Evolutionary conservation across 805 yeast species (phyloP).

Genomic region (Wickerhamia fluorescens): DNA sequence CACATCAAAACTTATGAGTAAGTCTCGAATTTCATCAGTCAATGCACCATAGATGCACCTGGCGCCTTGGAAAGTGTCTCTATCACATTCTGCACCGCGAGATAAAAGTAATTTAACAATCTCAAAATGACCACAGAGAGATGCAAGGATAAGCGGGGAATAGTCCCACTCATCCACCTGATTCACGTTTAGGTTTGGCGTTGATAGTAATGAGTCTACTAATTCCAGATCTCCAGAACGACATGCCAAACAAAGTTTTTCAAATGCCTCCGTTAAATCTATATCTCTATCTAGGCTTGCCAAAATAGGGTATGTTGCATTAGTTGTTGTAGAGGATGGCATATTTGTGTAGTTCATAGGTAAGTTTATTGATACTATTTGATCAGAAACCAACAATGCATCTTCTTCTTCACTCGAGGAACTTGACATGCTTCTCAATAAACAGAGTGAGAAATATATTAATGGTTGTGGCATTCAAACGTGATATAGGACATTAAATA

Average conservation of each 20-base stretch:
- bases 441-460: no score
- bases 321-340: slow-evolving; percentile 6
- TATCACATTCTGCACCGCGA: slow-evolving; percentile 68
- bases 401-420: no score
- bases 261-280: slow-evolving; percentile 23
- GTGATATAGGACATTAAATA: no score
- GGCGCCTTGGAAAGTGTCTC: slow-evolving; percentile 78
- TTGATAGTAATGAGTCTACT: slow-evolving; percentile 50
- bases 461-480: no score
- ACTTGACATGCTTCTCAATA: no score
- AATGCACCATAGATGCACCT: slow-evolving; percentile 72
- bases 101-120: slow-evolving; percentile 56
- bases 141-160: slow-evolving; percentile 66
- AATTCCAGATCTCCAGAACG: slow-evolving; percentile 60
- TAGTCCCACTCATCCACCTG: slow-evolving; percentile 67
- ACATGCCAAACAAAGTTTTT: slow-evolving; percentile 57
- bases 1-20: slow-evolving; percentile 54
- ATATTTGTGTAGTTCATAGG: slow-evolving; percentile 6
- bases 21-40: slow-evolving; percentile 54
- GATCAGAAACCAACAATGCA: no score
- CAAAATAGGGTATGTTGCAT: no score
- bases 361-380: no score
- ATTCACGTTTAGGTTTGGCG: slow-evolving; percentile 33
- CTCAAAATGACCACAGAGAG: slow-evolving; percentile 65
- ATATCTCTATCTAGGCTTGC: no score